These are phyloP conservation scores for Staphylotrichum longicolle DNA, from an alignment of 495 filamentous ascomycete species.

Conservation along the genomic window DNA sequence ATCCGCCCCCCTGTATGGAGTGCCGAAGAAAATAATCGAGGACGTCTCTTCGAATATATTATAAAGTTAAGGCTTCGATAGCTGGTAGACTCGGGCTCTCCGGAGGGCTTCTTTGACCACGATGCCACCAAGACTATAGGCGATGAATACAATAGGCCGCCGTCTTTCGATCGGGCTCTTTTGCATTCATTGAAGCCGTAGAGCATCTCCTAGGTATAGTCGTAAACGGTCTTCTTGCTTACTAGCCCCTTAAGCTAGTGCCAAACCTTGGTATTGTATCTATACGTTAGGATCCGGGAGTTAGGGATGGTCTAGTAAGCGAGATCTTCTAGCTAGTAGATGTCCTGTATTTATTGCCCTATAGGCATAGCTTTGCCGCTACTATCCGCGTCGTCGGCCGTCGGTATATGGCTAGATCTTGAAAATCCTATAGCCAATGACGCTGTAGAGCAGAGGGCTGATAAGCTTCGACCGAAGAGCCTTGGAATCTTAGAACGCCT, in stretches of 20 bases:
- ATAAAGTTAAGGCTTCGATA: constrained; percentile 22
- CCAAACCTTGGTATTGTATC: constrained; percentile 16
- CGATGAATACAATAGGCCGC: constrained; percentile 37
- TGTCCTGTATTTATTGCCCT: neutral
- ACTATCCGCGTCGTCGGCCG: neutral
- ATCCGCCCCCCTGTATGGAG: constrained; percentile 36
- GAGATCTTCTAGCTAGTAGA: constrained; percentile 19
- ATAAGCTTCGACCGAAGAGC: neutral
- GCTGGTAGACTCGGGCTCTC: neutral
- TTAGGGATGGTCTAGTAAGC: constrained; percentile 12
- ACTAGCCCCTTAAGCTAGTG: constrained; percentile 8
- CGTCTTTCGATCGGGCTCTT: neutral
- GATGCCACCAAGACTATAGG: constrained; percentile 43
- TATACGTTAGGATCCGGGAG: constrained; percentile 20
- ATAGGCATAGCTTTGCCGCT: neutral
- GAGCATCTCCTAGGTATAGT: constrained; percentile 11
- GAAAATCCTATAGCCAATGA: neutral
- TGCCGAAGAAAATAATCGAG: constrained; percentile 36
- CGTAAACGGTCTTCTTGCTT: constrained; percentile 11
- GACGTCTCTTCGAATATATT: constrained; percentile 16
- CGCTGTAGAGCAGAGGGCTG: neutral
- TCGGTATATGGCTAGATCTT: neutral
- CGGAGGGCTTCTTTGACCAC: constrained; percentile 34
- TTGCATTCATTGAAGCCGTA: neutral
- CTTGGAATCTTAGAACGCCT: constrained; percentile 2